phyloP scores from a whole-genome alignment of 176 grass and related monocot species.

The Lolium multiflorum region DNA sequence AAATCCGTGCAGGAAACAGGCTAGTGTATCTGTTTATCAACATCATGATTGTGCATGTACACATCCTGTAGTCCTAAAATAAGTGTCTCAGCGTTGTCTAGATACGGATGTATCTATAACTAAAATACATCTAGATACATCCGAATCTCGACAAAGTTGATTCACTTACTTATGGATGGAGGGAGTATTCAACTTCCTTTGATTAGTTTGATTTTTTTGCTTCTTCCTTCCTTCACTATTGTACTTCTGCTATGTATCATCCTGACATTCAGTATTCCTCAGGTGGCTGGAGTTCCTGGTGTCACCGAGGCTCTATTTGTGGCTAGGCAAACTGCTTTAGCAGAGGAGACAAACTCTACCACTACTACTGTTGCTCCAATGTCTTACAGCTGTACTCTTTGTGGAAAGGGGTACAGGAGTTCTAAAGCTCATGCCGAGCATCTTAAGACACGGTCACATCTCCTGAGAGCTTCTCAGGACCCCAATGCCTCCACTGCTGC shows the following conservation, averaged over 20 bases:
- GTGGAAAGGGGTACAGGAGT: constrained; percentile 92
- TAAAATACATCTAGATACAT: too few relatives aligned
- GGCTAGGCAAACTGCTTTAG: constrained; percentile 77
- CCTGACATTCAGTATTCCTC: constrained; percentile 17
- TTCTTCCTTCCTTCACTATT: constrained; percentile 29
- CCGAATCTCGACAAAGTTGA: too few relatives aligned
- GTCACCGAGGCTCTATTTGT: constrained; percentile 85
- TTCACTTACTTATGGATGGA: too few relatives aligned
- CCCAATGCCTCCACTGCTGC: constrained; percentile 70
- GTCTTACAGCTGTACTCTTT: constrained; percentile 88
- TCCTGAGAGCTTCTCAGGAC: constrained; percentile 76
- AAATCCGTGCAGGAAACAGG: not conserved
- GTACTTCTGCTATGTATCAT: not conserved
- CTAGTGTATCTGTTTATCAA: not conserved
- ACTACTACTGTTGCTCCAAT: constrained; percentile 45
- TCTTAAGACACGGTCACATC: constrained; percentile 78
- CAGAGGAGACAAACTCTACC: constrained; percentile 67
- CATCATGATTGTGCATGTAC: not conserved
- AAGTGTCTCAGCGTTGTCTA: not conserved
- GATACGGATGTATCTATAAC: too few relatives aligned
- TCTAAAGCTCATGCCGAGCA: constrained; percentile 82
- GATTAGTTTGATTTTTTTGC: not conserved
- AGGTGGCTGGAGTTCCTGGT: constrained; percentile 93
- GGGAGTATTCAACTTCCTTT: not conserved
- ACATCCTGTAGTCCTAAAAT: not conserved